These are phyloP conservation scores for Neonectria neomacrospora DNA, from an alignment of 2,329 filamentous ascomycete species.

Conservation along the genomic window DNA sequence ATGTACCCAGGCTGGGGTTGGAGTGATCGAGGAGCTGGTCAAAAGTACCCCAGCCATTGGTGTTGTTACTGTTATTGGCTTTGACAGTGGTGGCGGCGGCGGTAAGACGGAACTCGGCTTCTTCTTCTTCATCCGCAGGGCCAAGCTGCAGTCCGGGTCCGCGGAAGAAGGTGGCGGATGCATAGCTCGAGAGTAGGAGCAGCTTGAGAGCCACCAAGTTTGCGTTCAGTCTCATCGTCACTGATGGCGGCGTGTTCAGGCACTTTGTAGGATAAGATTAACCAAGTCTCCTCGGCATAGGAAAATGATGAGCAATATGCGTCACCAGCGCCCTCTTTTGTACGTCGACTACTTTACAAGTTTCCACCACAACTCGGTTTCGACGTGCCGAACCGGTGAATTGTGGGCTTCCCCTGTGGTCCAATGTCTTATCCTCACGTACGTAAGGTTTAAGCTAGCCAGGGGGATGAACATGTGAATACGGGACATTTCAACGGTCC, in stretches of 20 bases:
- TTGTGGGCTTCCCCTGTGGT: neutral
- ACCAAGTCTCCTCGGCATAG: neutral
- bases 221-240: neutral
- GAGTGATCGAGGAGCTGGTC: constrained; percentile 69
- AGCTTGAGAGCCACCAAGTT: constrained; percentile 5
- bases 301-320: neutral
- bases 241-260: neutral
- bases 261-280: neutral
- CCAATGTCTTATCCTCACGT: neutral
- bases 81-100: constrained; percentile 1
- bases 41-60: constrained; percentile 49
- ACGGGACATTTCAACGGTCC: constrained; percentile 4
- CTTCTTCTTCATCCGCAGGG: constrained; percentile 8
- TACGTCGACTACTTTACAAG: neutral
- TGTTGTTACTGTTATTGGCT: neutral
- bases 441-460: neutral
- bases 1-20: constrained; percentile 66
- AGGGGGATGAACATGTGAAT: neutral
- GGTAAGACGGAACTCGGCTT: neutral
- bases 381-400: neutral
- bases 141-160: constrained; percentile 9
- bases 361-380: too few species aligned
- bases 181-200: constrained; percentile 5
- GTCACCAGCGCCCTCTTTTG: neutral
- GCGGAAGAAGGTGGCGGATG: constrained; percentile 13